Evolutionary conservation across 257 asterid genomes (phyloP).

Genomic region (Hygrophila difformis): DNA sequence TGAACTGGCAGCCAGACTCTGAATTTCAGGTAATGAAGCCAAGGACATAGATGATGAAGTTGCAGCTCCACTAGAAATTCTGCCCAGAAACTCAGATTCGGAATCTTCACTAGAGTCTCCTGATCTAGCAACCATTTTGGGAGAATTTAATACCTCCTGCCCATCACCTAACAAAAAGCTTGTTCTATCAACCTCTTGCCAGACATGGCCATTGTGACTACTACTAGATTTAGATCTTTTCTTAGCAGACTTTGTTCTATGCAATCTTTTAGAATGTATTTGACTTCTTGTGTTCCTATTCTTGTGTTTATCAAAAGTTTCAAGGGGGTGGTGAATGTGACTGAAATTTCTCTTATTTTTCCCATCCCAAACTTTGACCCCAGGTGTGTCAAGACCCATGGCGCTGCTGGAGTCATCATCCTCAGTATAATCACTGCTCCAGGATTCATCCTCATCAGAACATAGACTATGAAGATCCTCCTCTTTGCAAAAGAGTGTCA

Average conservation of each 20-base stretch:
- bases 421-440: constrained; percentile 69
- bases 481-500: constrained; percentile 25
- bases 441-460: constrained; percentile 55
- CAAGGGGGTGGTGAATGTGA: constrained; percentile 92
- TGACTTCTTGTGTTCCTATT: constrained; percentile 39
- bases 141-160: constrained; percentile 46
- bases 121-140: constrained; percentile 33
- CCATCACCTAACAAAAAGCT: constrained; percentile 72
- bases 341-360: constrained; percentile 66
- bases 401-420: constrained; percentile 59
- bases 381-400: constrained; percentile 88
- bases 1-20: constrained; percentile 40
- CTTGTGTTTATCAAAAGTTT: constrained; percentile 47
- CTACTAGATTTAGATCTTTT: constrained; percentile 56
- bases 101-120: constrained; percentile 76
- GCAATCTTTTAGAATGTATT: constrained; percentile 35
- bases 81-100: constrained; percentile 50
- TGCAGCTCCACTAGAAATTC: constrained; percentile 54
- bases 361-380: constrained; percentile 86
- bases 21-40: constrained; percentile 54
- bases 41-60: constrained; percentile 67
- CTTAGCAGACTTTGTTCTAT: constrained; percentile 43
- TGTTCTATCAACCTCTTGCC: constrained; percentile 84
- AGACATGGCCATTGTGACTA: constrained; percentile 44
- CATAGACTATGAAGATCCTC: constrained; percentile 31